Percentiles rank a stretch among this genome's conserved stretches.
phyloP scores from a whole-genome alignment of 768 basidiomycete species.

The Leucosporidium creatinivorum region DNA sequence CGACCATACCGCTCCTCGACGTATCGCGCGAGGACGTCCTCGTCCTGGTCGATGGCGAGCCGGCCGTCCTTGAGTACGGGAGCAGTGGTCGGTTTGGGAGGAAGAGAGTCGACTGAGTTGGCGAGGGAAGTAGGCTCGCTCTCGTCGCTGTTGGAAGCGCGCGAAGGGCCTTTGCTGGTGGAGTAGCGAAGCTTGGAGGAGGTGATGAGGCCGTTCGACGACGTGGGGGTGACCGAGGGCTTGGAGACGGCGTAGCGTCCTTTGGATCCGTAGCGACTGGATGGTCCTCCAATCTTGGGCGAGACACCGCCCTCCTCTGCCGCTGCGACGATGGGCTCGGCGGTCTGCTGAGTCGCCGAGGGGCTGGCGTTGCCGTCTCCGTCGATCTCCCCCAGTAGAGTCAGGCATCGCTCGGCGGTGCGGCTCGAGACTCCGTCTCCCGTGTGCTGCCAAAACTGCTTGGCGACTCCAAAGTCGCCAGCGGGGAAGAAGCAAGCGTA shows the following conservation, averaged over 20 bases:
- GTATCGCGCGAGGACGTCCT: conserved; percentile 57
- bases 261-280: conserved; percentile 22
- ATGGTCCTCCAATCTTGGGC: neutral
- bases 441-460: conserved; percentile 93
- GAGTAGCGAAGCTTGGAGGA: conserved; percentile 23
- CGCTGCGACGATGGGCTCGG: neutral
- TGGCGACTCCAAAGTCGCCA: conserved; percentile 58
- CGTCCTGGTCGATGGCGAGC: conserved; percentile 36
- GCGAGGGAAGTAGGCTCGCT: conserved; percentile 18
- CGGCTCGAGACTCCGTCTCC: conserved; percentile 85
- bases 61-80: neutral
- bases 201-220: neutral
- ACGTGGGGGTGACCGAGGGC: neutral
- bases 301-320: neutral
- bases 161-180: conserved; percentile 35
- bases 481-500: conserved; percentile 73
- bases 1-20: conserved; percentile 93
- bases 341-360: neutral
- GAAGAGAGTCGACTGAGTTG: conserved; percentile 21
- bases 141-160: conserved; percentile 29
- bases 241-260: conserved; percentile 7
- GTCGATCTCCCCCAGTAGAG: conserved; percentile 53
- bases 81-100: conserved; percentile 44
- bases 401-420: conserved; percentile 71
- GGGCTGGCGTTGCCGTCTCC: conserved; percentile 7